Base-by-base conservation (phyloP, 352 stramenopile genomes). In the Pythium aphanidermatum region DNA sequence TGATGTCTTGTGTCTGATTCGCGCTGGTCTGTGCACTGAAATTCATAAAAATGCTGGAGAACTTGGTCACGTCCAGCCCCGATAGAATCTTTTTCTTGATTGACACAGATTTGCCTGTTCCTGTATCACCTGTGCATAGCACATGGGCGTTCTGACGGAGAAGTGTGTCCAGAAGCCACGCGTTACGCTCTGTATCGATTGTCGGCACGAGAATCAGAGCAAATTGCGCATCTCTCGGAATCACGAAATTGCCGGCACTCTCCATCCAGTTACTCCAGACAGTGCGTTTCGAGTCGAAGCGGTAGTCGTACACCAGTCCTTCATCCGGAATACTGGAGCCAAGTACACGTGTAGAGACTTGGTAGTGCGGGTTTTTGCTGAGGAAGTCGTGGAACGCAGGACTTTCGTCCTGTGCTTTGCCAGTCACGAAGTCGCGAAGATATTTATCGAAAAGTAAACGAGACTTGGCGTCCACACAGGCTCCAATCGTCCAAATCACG, bases 1-100 rank as follows among this genome's bases (percentile, higher is more conserved):
- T 97, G 31, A 97, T 83, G 37, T 97, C 87, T 54, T 97, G 90
- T 6, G 90, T 97, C 53, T 97, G 86, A 51, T 97, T 98, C 9
- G 91, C 86, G 47, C 73, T 95, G 12, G 92, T 98, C 46, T 97
- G 86, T 0, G 92, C 90, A 7, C 82, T 96, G 51, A 97, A 98
- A 44, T 96, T 96, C 32, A 97, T 71, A 35, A 95, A 89, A 34
- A 97, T 96, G 10, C 69, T 93, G 23, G 75, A 83, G 41, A 93
- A 96, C 30, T 51, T 38, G 14, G 78, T 70, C 13, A 77, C 60
- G 27, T 82, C 76, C 39, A 95, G 62, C 8, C 83, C 84, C 29
- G 60, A 82, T 16, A 96, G 40, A 23, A 97, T 69, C 55, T 97
- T 97, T 50, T 95, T 95, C 63, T 96, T 95, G 54, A 96, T 92